These are phyloP conservation scores for Hypoxylon lienhwacheense DNA, from an alignment of 495 filamentous ascomycete species.

Conservation along the genomic window DNA sequence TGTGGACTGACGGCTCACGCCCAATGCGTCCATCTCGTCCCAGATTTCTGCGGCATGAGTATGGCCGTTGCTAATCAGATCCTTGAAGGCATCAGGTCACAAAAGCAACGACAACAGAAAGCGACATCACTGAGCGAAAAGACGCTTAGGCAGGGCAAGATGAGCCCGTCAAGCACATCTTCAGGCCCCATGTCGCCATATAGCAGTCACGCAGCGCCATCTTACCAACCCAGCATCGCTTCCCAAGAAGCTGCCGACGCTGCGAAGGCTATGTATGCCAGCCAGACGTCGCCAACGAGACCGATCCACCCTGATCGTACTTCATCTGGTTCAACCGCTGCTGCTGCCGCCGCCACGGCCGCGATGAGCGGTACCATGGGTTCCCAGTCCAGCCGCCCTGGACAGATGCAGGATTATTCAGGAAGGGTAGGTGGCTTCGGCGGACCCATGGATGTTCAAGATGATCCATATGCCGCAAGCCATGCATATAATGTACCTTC, in stretches of 20 bases:
- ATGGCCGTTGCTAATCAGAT: slow-evolving; percentile 98
- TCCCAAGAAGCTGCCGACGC: slow-evolving; percentile 55
- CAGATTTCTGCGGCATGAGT: slow-evolving; percentile 99
- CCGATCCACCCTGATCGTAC: slow-evolving; percentile 45
- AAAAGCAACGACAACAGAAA: slow-evolving; percentile 58
- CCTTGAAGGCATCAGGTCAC: slow-evolving; percentile 64
- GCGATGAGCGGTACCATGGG: slow-evolving; percentile 46
- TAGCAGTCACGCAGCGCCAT: slow-evolving; percentile 27
- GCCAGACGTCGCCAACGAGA: slow-evolving; percentile 51
- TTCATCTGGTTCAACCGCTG: slow-evolving; percentile 45
- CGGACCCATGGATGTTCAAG: slow-evolving; percentile 40
- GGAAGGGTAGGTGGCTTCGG: slow-evolving; percentile 43
- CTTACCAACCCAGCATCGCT: slow-evolving; percentile 42
- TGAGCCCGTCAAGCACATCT: slow-evolving; percentile 40
- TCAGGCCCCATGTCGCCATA: slow-evolving; percentile 38
- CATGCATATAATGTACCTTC: slow-evolving; percentile 48
- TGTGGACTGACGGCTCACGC: slow-evolving; percentile 90
- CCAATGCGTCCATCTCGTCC: slow-evolving; percentile 90
- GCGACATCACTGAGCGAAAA: slow-evolving; percentile 60
- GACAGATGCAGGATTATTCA: slow-evolving; percentile 44
- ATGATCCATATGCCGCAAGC: slow-evolving; percentile 52
- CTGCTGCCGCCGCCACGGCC: slow-evolving; percentile 51
- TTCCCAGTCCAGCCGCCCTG: slow-evolving; percentile 32
- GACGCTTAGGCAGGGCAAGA: slow-evolving; percentile 63
- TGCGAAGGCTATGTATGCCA: slow-evolving; percentile 55